These are phyloP conservation scores for Fusarium napiforme DNA, from an alignment of 2,329 filamentous ascomycete species.

Conservation along the genomic window DNA sequence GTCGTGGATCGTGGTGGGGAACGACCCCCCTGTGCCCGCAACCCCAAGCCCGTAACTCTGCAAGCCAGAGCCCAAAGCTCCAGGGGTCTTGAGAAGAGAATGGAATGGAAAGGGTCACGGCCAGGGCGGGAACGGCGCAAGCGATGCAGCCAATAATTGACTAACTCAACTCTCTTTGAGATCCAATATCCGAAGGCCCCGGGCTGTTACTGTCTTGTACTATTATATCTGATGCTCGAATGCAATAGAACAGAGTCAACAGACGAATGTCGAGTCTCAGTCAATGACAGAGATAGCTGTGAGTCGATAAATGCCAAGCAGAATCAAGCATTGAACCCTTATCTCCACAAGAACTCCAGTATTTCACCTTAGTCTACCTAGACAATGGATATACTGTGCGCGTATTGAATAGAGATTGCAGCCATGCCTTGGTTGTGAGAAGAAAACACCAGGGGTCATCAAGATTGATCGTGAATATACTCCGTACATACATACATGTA, in stretches of 20 bases:
- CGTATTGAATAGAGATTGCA: conserved; percentile 1
- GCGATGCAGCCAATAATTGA: conserved; percentile 18
- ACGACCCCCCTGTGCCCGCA: conserved; percentile 32
- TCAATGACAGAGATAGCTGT: neutral
- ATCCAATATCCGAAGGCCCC: conserved; percentile 37
- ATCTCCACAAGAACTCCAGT: conserved; percentile 26
- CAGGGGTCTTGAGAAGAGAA: conserved; percentile 8
- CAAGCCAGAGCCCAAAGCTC: neutral
- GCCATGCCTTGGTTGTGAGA: conserved; percentile 5
- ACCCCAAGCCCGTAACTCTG: conserved; percentile 30
- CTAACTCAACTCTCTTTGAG: conserved; percentile 15
- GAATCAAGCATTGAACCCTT: conserved; percentile 27
- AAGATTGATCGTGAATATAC: neutral
- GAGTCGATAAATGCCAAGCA: conserved; percentile 17
- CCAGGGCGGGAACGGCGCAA: conserved; percentile 28
- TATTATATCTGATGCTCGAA: conserved; percentile 27
- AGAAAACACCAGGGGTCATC: neutral
- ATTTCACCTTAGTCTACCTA: conserved; percentile 10
- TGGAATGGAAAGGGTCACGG: conserved; percentile 4
- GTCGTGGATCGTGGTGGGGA: conserved; percentile 27
- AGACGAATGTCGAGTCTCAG: neutral
- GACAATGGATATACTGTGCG: conserved; percentile 15
- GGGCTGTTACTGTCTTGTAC: conserved; percentile 19
- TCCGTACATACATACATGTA: neutral
- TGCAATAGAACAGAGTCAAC: conserved; percentile 3